Base-by-base conservation (phyloP, 257 asterid species). In the Solanum pennellii region DNA sequence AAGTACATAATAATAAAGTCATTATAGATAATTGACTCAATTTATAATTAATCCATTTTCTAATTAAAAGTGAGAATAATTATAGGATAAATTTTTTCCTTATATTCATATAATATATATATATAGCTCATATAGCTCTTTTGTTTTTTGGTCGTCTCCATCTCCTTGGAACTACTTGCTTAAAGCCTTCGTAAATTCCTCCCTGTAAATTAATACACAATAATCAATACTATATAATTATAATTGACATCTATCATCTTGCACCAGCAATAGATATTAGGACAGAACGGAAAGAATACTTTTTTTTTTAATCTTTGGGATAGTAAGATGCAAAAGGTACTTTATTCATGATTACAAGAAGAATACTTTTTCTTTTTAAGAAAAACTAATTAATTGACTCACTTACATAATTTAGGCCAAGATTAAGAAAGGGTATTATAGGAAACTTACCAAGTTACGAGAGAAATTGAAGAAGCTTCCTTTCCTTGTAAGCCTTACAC, bases 141-240 rank as follows among this genome's bases (percentile, higher is more conserved):
- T 59, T 69, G 18, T 33, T 42, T 39, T 85, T 62, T 62, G 75
- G 84, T 56, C 94, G 88, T 45, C 89, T 85, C 6, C 92, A 92
- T 89, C 93, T 90, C 98, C 95, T 90, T 12, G 93, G 93, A 16
- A 92, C 88, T 20, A 88, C 96, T 33, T 91, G 92, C 92, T 93
- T 95, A 41, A 95, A 88, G 89, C 92, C 91, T 66, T 92, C 92
- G 84, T 85, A 95, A 25, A 95, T 90, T 62, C 93, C 93, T 14
- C 82, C 93, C 98, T 94, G 93, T 5, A 21, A 79, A 21, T 41
- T 21, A 27, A 31, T 56, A 29, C 33, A 18, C 15, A 14, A 27
- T 25, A 79, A 45, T 45, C 7, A 68, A 12, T 25, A 52, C 7
- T 37, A 5, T 6, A 37, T 68, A 45, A 56, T 56, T 56, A 3